Conservation (phyloP, 345 rosid genomes). For the Populus simonii region DNA sequence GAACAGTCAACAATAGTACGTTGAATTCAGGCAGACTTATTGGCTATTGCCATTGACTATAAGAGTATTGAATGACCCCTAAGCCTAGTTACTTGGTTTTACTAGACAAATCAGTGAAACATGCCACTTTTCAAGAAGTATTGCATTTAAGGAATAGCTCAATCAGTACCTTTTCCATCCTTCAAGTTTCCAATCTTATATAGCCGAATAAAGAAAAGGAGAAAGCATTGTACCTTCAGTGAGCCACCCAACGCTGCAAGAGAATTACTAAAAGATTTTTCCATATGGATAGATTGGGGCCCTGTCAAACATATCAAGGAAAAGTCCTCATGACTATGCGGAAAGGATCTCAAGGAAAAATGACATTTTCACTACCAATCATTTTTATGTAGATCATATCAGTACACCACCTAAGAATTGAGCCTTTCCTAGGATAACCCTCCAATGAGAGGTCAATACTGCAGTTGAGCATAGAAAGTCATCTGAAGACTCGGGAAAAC, state of each 20-base stretch:
- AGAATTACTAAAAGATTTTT: slow-evolving; percentile 38
- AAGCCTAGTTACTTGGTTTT: background rate
- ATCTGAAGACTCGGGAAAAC: background rate
- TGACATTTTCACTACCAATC: background rate
- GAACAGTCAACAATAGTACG: background rate
- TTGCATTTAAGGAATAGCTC: background rate
- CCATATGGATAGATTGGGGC: slow-evolving; percentile 29
- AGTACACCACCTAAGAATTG: background rate
- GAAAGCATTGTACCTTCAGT: slow-evolving; percentile 47
- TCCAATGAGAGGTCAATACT: background rate
- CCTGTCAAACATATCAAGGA: slow-evolving; percentile 41
- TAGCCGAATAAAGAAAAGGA: background rate
- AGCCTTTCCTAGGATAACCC: slow-evolving; percentile 3
- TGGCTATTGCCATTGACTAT: background rate
- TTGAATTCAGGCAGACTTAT: background rate
- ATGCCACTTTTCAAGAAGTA: background rate
- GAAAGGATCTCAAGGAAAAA: slow-evolving; percentile 10
- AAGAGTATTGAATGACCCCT: background rate
- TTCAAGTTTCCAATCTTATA: background rate
- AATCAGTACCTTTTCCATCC: background rate
- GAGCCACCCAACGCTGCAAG: slow-evolving; percentile 51
- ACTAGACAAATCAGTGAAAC: background rate
- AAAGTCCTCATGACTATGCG: slow-evolving; percentile 3
- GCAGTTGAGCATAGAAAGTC: background rate
- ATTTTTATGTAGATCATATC: background rate